Conservation (phyloP, 1,284 basidiomycete genomes). For the Pseudozyma tsukubaensis region DNA sequence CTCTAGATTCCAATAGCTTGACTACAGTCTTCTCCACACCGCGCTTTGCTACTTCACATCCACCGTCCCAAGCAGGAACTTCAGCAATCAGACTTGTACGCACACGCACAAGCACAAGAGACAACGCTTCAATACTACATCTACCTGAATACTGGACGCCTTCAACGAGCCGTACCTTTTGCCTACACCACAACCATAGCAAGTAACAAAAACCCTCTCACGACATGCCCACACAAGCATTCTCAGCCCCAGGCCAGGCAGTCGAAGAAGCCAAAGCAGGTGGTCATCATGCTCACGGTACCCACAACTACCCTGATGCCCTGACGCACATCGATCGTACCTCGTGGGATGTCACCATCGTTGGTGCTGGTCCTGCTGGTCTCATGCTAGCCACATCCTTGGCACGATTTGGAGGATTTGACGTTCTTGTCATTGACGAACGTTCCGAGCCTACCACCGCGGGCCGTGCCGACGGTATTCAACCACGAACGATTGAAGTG, state of each 20-base stretch:
- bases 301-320: conserved; percentile 58
- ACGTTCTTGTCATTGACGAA: conserved; percentile 67
- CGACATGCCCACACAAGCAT: conserved; percentile 40
- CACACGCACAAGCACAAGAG: too few relatives aligned
- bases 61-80: too few relatives aligned
- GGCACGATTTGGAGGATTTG: conserved; percentile 62
- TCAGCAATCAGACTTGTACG: too few relatives aligned
- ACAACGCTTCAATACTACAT: too few relatives aligned
- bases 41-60: background rate
- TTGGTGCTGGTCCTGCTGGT: conserved; percentile 66
- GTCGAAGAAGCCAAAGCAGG: conserved; percentile 55
- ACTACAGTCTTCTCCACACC: too few relatives aligned
- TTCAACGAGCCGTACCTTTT: background rate
- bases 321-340: conserved; percentile 55
- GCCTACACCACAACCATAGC: background rate
- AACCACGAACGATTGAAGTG: conserved; percentile 75
- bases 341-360: conserved; percentile 61
- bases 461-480: conserved; percentile 70
- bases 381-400: conserved; percentile 63
- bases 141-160: too few relatives aligned
- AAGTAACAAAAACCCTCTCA: too few relatives aligned
- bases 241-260: conserved; percentile 44
- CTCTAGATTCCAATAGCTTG: too few relatives aligned
- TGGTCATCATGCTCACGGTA: conserved; percentile 57
- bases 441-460: conserved; percentile 69